Conservation (phyloP, 129 eudicot genomes). For the Artemisia annua region DNA sequence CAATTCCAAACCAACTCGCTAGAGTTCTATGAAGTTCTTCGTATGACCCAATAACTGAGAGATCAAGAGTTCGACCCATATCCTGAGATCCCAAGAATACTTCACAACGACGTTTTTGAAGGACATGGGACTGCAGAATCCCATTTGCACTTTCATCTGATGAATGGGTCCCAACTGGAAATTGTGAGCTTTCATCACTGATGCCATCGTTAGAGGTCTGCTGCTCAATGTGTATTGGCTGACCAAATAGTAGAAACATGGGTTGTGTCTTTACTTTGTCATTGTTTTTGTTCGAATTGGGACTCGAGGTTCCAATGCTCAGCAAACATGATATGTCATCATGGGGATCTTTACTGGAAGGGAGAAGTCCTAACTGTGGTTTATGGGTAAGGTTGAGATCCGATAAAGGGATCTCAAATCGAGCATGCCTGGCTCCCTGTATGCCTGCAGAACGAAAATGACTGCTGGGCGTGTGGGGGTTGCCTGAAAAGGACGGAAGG, state of each 20-base stretch:
- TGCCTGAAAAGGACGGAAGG: constrained; percentile 61
- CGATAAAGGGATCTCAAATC: constrained; percentile 63
- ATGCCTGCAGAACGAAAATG: constrained; percentile 79
- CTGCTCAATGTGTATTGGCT: constrained; percentile 76
- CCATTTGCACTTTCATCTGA: constrained; percentile 25
- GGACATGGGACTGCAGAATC: constrained; percentile 32
- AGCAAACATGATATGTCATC: constrained; percentile 61
- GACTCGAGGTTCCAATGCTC: constrained; percentile 59
- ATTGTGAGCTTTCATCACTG: constrained; percentile 29
- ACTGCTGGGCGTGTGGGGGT: constrained; percentile 68
- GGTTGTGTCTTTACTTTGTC: constrained; percentile 40
- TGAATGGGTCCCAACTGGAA: constrained; percentile 16
- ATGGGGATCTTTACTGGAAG: constrained; percentile 38
- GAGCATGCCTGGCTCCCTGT: constrained; percentile 99
- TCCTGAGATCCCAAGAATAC: constrained; percentile 69
- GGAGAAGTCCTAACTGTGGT: constrained; percentile 52
- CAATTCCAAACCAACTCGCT: constrained; percentile 64
- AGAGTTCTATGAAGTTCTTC: constrained; percentile 53
- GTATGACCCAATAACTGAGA: constrained; percentile 64
- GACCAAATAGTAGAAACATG: constrained; percentile 71
- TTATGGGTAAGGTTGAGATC: constrained; percentile 66
- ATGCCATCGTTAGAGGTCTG: constrained; percentile 46
- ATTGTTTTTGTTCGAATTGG: constrained; percentile 34
- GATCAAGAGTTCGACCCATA: constrained; percentile 71
- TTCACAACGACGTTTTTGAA: constrained; percentile 49